Evolutionary conservation across 768 basidiomycete species (phyloP), one percentile per base, ranked within the genome.

Genomic region (Cyclocybe aegerita): DNA sequence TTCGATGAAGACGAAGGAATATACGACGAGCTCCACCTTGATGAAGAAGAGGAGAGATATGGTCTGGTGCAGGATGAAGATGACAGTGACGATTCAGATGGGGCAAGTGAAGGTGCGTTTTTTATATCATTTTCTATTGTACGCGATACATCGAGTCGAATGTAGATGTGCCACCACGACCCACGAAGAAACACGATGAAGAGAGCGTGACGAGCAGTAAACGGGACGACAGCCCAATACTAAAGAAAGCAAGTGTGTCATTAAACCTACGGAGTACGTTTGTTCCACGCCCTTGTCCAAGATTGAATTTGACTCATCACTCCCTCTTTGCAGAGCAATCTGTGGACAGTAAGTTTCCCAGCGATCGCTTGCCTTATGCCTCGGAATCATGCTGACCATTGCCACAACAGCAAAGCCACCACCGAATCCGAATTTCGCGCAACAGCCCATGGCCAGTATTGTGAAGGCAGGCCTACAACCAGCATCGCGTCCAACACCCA

Each of bases 1-100:
- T 99, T 97, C 68, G 94, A 98, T 51, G 95, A 96, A 66, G 93
- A 98, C 62, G 90, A 94, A 65, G 94, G 92, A 41, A 90, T 99
- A 44, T 99, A 99, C 62, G 97, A 98, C 60, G 97, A 98, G 11
- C 90, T 99, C 54, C 91, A 91, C 61, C 86, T 99, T 40, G 91
- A 97, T 59, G 96, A 97, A 63, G 93, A 97, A 67, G 96, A 98
- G 64, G 93, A 93, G 73, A 88, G 90, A 64, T 93, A 94, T 63
- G 89, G 90, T 48, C 74, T 90, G 38, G 81, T 80, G 47, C 74
- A 85, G 45, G 90, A 93, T 43, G 83, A 93, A 11, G 85, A 83
- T 42, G 83, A 89, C 8, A 87, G 81, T 47, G 90, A 93, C 54
- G 88, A 86, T 35, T 91, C 87, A 31, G 79, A 93, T 66, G 71